phyloP scores from a whole-genome alignment of 31 red algal species.

The Asparagopsis taxiformis region DNA sequence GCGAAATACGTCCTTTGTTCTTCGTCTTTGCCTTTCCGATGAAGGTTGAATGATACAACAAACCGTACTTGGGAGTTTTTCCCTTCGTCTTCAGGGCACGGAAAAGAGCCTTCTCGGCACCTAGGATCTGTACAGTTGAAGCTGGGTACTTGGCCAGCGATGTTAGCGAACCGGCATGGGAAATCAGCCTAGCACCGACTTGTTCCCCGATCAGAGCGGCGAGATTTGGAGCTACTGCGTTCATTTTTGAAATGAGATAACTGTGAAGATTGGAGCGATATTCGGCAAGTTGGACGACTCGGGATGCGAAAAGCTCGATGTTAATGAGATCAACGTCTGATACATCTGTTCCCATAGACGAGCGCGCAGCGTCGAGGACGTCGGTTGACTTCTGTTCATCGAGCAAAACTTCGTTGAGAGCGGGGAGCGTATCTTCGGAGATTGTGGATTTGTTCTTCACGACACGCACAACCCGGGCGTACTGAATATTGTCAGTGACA shows the following conservation, averaged over 20 bases:
- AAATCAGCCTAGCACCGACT: conserved; percentile 95
- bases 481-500: conserved; percentile 92
- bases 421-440: conserved; percentile 61
- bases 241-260: conserved; percentile 85
- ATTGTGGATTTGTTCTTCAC: conserved; percentile 67
- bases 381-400: conserved; percentile 68
- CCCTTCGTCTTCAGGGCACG: conserved; percentile 95
- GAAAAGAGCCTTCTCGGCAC: conserved; percentile 98
- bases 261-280: conserved; percentile 82
- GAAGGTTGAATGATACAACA: conserved; percentile 93
- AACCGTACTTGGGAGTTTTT: conserved; percentile 98
- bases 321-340: conserved; percentile 91
- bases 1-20: conserved; percentile 95
- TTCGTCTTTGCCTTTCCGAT: conserved; percentile 91
- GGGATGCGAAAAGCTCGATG: conserved; percentile 80
- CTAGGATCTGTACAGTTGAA: conserved; percentile 97
- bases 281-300: conserved; percentile 80
- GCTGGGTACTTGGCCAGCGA: conserved; percentile 98
- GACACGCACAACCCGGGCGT: conserved; percentile 79
- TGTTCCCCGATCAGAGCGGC: conserved; percentile 89
- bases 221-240: conserved; percentile 86
- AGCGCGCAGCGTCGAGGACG: conserved; percentile 87
- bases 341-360: conserved; percentile 94
- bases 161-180: conserved; percentile 94
- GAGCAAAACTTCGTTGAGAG: conserved; percentile 45